A percentile compares a stretch with the other conserved stretches of the same genome.
These are phyloP conservation scores for Durotheca rogersii DNA, from an alignment of 495 filamentous ascomycete species.

Conservation along the genomic window DNA sequence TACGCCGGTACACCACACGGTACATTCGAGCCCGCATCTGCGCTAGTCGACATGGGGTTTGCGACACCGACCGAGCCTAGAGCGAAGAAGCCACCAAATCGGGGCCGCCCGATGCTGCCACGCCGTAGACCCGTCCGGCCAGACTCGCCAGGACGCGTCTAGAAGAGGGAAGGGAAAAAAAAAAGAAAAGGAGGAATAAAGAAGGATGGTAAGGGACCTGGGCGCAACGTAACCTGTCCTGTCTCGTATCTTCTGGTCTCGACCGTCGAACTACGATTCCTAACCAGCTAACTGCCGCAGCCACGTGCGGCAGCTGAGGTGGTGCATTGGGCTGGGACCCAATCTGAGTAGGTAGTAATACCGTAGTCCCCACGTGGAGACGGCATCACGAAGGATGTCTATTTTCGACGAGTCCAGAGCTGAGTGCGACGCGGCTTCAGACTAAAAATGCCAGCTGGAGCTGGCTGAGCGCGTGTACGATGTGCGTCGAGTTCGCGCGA, in stretches of 20 bases:
- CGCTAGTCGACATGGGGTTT: not conserved
- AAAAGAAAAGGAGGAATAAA: constrained; percentile 4
- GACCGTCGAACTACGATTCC: not conserved
- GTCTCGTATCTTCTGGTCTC: constrained; percentile 22
- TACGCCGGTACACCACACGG: no score
- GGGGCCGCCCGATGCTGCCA: not conserved
- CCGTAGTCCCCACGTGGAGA: no score
- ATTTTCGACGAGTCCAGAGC: no score
- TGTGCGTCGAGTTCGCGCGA: not conserved
- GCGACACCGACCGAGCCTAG: not conserved
- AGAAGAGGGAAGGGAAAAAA: not conserved
- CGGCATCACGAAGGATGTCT: no score
- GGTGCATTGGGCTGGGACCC: no score
- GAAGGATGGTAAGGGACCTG: no score
- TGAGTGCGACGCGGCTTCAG: no score
- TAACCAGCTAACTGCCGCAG: not conserved
- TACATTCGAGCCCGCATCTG: not conserved
- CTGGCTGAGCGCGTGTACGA: no score
- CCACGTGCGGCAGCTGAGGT: no score
- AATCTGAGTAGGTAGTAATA: no score
- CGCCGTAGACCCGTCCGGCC: not conserved
- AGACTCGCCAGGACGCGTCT: not conserved
- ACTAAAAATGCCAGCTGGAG: no score
- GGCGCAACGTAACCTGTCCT: constrained; percentile 18
- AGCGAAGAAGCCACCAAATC: not conserved